phyloP scores from a whole-genome alignment of 2,329 filamentous ascomycete species.

The Ophiostoma sp. region DNA sequence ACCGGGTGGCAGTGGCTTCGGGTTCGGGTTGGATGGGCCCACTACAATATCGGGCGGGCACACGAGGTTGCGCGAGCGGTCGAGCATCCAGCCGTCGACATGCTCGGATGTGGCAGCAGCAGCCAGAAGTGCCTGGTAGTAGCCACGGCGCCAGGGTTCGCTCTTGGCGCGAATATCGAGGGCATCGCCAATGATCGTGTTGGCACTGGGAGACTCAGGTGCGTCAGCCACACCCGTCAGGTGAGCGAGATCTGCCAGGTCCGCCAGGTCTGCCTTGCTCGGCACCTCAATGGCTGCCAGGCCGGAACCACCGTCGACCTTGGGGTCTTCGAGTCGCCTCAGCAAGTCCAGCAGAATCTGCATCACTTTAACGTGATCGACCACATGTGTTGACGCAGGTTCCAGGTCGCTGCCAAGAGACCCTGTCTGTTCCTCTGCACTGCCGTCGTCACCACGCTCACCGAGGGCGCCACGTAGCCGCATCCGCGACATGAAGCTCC shows the following conservation, averaged over 20 bases:
- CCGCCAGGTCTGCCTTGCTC: not conserved
- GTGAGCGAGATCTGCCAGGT: not conserved
- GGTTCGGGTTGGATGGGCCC: constrained; percentile 80
- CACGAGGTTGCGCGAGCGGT: constrained; percentile 64
- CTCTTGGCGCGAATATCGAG: constrained; percentile 73
- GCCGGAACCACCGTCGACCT: constrained; percentile 65
- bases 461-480: constrained; percentile 64
- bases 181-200: constrained; percentile 32
- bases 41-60: constrained; percentile 74
- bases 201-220: not conserved
- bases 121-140: constrained; percentile 79
- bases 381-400: constrained; percentile 39
- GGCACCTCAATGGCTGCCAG: constrained; percentile 40
- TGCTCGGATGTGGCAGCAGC: constrained; percentile 76
- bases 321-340: constrained; percentile 66
- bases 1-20: constrained; percentile 68
- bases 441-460: constrained; percentile 56
- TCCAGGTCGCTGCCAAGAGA: not conserved
- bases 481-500: constrained; percentile 70
- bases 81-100: constrained; percentile 74
- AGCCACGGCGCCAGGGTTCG: constrained; percentile 82
- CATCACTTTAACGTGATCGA: constrained; percentile 70
- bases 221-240: not conserved
- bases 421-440: constrained; percentile 27
- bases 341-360: constrained; percentile 61